A percentile compares a stretch with the other conserved stretches of the same genome.
phyloP scores from a whole-genome alignment of 768 basidiomycete genomes.

The Sporobolomyces phaffii region DNA sequence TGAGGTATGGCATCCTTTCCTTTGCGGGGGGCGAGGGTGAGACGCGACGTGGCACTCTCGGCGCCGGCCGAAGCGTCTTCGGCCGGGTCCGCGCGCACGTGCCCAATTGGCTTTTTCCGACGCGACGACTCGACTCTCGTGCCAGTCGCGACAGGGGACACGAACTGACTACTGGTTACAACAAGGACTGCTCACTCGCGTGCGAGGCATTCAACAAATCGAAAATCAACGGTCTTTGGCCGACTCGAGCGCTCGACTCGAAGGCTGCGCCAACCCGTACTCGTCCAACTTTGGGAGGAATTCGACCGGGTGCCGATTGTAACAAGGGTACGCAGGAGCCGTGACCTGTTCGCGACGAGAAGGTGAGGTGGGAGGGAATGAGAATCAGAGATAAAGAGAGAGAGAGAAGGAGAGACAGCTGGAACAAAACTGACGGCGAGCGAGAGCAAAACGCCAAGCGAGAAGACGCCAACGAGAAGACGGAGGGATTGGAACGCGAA shows the following conservation, averaged over 20 bases:
- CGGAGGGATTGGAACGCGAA: slow-evolving; percentile 5
- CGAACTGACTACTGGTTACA: no score
- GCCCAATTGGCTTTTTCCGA: no score
- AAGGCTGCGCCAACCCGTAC: not conserved
- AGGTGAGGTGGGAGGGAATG: not conserved
- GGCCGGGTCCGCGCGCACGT: no score
- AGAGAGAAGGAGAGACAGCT: not conserved
- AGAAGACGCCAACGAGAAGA: not conserved
- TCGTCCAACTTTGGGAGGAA: slow-evolving; percentile 21
- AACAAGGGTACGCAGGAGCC: slow-evolving; percentile 18
- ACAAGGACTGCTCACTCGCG: no score
- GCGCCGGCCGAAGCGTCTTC: no score
- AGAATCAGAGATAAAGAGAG: no score
- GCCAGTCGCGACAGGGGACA: no score
- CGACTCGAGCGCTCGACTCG: no score
- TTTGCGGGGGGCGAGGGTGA: not conserved
- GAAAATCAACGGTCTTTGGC: not conserved
- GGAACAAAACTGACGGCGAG: slow-evolving; percentile 6
- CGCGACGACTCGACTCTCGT: no score
- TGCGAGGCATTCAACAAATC: no score
- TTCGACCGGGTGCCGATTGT: slow-evolving; percentile 23
- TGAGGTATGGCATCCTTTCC: not conserved
- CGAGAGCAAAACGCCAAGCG: not conserved
- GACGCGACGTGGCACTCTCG: no score
- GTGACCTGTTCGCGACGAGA: not conserved